Evolutionary conservation across 306 rosid species (phyloP), one percentile per base, ranked within the genome.

Genomic region (Quercus robur): DNA sequence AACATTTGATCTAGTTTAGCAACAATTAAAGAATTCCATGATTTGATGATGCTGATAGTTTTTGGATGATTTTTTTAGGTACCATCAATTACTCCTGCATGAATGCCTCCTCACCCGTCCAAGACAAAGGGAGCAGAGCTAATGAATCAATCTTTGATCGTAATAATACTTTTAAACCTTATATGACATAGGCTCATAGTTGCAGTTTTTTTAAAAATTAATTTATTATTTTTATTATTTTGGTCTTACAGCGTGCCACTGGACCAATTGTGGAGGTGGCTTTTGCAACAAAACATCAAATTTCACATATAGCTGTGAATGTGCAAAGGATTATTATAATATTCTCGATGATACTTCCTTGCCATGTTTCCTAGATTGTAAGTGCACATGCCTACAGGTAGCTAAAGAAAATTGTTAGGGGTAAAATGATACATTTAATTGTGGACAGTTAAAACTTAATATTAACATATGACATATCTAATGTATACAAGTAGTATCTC

Each of bases 191-290:
- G 1, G 1, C 35, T 12, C 63, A 6, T 70, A 80, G 25, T 70
- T 41, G 8, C 14, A 6, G 35, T 54, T 20, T 56, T 44, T 30
- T 10, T 56, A 0, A 0, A 31, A 4, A 66, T 18, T 20, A 35
- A 8, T 19, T 80, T 63, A 72, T 71, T 8, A 3, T 14, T 76
- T 41, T 46, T 25, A 23, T 86, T 6, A 63, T 84, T 75, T 58
- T 56, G 75, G 49, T 64, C 14, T 66, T 71, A 26, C 67, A 95
- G 99, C 90, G 79, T 95, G 99, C 84, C 61, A 26, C 31, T 93
- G 99, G 99, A 78, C 80, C 56, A 89, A 91, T 35, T 95, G 99
- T 87, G 92, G 96, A 78, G 89, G 89, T 11, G 99, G 99, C 13
- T 77, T 85, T 17, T 95, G 99, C 91, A 93, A 91, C 87, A 83